Evolutionary conservation across 345 rosid genomes (phyloP).

Genomic region (Carallia pectinifolia): DNA sequence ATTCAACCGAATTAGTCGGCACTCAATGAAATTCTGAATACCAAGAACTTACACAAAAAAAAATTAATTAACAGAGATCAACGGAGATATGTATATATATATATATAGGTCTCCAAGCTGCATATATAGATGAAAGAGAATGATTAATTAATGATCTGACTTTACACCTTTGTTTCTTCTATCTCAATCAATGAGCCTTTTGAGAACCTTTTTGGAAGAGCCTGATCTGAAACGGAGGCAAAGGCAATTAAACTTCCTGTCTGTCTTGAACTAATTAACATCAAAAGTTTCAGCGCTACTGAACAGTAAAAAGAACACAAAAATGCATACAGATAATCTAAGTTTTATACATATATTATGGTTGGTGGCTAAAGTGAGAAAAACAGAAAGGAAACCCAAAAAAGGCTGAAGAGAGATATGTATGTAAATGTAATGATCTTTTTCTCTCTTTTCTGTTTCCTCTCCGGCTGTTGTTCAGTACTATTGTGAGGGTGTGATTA

Average conservation of each 20-base stretch:
- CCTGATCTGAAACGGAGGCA: constrained; percentile 24
- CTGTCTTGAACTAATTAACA: constrained; percentile 5
- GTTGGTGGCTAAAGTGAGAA: background rate
- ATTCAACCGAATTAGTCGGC: too few relatives aligned
- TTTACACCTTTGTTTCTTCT: constrained; percentile 6
- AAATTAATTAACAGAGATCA: background rate
- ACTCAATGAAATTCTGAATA: too few relatives aligned
- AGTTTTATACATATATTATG: background rate
- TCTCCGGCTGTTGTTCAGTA: background rate
- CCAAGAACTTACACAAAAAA: too few relatives aligned
- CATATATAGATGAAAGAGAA: too few relatives aligned
- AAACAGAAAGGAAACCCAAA: constrained; percentile 4
- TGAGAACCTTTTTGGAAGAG: constrained; percentile 14
- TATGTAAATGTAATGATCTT: background rate
- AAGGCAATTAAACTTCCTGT: background rate
- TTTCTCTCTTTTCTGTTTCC: background rate
- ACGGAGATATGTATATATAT: background rate
- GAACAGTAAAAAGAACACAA: constrained; percentile 13
- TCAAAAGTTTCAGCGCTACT: constrained; percentile 18
- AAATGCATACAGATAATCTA: constrained; percentile 9
- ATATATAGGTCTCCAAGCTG: too few relatives aligned
- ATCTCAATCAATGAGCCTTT: constrained; percentile 18
- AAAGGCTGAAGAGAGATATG: background rate
- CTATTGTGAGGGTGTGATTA: constrained; percentile 20
- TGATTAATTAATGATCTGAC: too few relatives aligned